Evolutionary conservation across 2,329 filamentous ascomycete genomes (phyloP).

Genomic region (Pestalotiopsis fici): DNA sequence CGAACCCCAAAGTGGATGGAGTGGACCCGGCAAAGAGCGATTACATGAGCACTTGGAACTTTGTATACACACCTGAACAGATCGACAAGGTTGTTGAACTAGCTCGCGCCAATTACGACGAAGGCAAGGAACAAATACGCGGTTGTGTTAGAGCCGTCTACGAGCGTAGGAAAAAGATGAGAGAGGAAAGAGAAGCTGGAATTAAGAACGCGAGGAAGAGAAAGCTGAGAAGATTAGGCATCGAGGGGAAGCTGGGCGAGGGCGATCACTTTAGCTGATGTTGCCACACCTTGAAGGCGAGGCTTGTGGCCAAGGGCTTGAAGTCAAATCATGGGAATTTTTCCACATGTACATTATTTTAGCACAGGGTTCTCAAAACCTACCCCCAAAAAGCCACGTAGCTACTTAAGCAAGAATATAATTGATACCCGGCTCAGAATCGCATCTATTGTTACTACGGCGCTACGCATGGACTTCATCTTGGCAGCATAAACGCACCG

Average conservation of each 20-base stretch:
- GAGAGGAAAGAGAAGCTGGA: slow-evolving; percentile 54
- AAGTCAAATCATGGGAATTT: too few relatives aligned
- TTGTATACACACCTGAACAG: slow-evolving; percentile 89
- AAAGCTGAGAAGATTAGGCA: slow-evolving; percentile 48
- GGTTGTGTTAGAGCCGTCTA: slow-evolving; percentile 85
- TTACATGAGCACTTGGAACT: slow-evolving; percentile 97
- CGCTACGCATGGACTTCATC: too few relatives aligned
- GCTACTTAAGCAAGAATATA: too few relatives aligned
- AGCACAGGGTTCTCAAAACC: too few relatives aligned
- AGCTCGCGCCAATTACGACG: slow-evolving; percentile 82
- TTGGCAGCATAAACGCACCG: too few relatives aligned
- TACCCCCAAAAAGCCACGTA: too few relatives aligned
- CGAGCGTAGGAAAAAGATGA: slow-evolving; percentile 77
- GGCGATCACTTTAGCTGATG: slow-evolving; percentile 67
- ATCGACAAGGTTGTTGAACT: slow-evolving; percentile 83
- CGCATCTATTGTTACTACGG: too few relatives aligned
- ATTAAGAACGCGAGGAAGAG: slow-evolving; percentile 42
- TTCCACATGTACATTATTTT: too few relatives aligned
- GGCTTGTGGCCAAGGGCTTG: neutral
- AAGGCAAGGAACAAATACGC: slow-evolving; percentile 77
- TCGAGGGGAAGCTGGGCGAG: slow-evolving; percentile 58
- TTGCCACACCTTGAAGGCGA: neutral
- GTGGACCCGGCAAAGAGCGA: slow-evolving; percentile 84
- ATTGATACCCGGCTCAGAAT: too few relatives aligned
- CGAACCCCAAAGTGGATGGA: slow-evolving; percentile 75